Evolutionary conservation across 345 rosid species (phyloP).

Genomic region (Balakata baccata): DNA sequence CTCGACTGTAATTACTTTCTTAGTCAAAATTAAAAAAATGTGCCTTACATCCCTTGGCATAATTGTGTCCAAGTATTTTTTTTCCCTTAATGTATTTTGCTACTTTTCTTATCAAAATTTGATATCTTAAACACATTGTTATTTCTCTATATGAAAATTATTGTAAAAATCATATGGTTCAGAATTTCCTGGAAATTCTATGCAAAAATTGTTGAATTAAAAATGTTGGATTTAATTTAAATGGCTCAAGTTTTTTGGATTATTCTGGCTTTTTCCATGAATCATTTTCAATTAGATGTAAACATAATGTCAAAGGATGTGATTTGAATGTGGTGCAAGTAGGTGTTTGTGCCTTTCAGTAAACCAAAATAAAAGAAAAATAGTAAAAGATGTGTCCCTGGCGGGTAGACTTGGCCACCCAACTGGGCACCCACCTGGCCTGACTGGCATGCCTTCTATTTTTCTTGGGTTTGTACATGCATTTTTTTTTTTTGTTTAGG

Average conservation of each 20-base stretch:
- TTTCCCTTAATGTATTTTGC: not conserved
- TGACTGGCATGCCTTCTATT: too few species aligned
- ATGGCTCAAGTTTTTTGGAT: not conserved
- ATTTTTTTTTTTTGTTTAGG: too few species aligned
- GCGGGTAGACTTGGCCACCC: too few species aligned
- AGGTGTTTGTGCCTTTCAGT: not conserved
- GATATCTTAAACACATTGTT: not conserved
- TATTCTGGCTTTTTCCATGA: not conserved
- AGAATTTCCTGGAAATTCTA: not conserved
- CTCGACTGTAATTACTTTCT: too few species aligned
- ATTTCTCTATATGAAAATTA: not conserved
- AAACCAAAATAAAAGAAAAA: not conserved
- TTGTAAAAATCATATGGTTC: not conserved
- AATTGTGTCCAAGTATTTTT: not conserved
- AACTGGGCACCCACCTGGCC: too few species aligned
- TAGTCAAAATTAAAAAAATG: not conserved
- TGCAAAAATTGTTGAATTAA: not conserved
- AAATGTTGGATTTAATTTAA: not conserved
- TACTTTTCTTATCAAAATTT: not conserved
- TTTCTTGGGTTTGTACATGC: too few species aligned
- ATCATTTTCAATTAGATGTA: not conserved
- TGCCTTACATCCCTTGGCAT: not conserved
- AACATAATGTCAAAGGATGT: not conserved
- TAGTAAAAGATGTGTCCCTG: not conserved
- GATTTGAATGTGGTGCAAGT: not conserved